Conservation (phyloP, 1,284 basidiomycete genomes). For the Paramarasmius palmivorus region DNA sequence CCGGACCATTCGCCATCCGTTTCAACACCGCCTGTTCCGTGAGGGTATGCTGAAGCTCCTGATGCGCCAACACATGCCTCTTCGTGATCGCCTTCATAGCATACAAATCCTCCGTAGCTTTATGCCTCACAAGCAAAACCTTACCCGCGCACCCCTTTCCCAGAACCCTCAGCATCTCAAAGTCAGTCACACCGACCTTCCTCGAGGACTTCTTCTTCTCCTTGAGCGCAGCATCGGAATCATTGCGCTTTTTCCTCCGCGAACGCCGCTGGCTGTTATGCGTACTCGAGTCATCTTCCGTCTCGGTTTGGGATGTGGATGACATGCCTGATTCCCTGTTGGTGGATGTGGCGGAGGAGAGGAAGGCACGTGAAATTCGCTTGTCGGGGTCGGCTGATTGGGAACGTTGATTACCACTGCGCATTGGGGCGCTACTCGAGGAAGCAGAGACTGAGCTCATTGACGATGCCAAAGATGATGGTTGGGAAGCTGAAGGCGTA, state of each 20-base stretch:
- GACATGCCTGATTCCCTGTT: conserved; percentile 19
- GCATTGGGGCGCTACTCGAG: conserved; percentile 3
- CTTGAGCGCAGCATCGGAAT: conserved; percentile 9
- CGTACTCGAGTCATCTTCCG: conserved; percentile 63
- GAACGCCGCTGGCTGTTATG: conserved; percentile 7
- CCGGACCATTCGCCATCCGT: conserved; percentile 93
- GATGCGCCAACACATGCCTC: too few species aligned
- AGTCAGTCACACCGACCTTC: conserved; percentile 84
- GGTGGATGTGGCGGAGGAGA: conserved; percentile 40
- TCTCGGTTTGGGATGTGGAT: conserved; percentile 49
- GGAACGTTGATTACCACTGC: conserved; percentile 61
- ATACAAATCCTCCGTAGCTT: conserved; percentile 90
- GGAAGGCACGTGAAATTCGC: conserved; percentile 52
- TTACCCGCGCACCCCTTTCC: conserved; percentile 96
- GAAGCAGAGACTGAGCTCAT: conserved; percentile 5
- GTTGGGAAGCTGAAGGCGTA: conserved; percentile 20
- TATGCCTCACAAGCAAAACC: conserved; percentile 94
- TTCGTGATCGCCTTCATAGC: conserved; percentile 90
- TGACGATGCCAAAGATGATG: conserved; percentile 3
- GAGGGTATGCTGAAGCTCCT: too few species aligned
- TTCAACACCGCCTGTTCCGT: conserved; percentile 99
- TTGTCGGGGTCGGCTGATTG: conserved; percentile 75
- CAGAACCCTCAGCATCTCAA: conserved; percentile 96
- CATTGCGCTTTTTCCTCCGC: conserved; percentile 13
- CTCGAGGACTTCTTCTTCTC: conserved; percentile 57